Conservation (phyloP, 1,284 basidiomycete genomes). For the Thecaphora thlaspeos region DNA sequence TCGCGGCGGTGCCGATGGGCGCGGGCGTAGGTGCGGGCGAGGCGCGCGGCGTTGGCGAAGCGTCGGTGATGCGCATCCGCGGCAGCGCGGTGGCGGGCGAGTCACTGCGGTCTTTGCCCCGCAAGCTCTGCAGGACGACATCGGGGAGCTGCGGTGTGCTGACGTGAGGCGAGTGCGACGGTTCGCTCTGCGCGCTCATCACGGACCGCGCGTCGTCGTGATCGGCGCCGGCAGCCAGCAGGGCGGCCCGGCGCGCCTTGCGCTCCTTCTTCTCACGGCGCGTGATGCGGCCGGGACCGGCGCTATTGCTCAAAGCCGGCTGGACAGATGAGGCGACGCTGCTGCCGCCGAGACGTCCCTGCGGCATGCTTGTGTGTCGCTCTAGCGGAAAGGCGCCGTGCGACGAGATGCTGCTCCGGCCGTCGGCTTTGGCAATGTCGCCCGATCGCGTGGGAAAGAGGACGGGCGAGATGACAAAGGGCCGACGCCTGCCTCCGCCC, state of each 20-base stretch:
- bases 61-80: constrained; percentile 46
- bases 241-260: constrained; percentile 34
- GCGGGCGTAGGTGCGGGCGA: constrained; percentile 29
- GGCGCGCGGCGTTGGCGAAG: constrained; percentile 39
- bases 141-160: constrained; percentile 20
- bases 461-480: constrained; percentile 46
- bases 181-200: constrained; percentile 4
- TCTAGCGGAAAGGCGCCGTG: neutral
- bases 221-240: constrained; percentile 15
- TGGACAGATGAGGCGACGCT: neutral
- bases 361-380: neutral
- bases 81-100: constrained; percentile 45
- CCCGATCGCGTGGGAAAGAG: constrained; percentile 41
- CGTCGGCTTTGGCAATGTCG: constrained; percentile 6
- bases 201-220: constrained; percentile 10
- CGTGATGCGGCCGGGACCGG: constrained; percentile 39
- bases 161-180: constrained; percentile 21
- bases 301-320: constrained; percentile 15
- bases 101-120: constrained; percentile 18
- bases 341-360: neutral
- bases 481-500: constrained; percentile 14
- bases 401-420: neutral
- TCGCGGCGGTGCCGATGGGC: no score
- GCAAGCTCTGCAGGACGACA: constrained; percentile 5
- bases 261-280: constrained; percentile 45